A percentile compares a stretch with the other conserved stretches of the same genome.
phyloP scores from a whole-genome alignment of 2,329 filamentous ascomycete genomes.

The Fusarium phyllophilum region DNA sequence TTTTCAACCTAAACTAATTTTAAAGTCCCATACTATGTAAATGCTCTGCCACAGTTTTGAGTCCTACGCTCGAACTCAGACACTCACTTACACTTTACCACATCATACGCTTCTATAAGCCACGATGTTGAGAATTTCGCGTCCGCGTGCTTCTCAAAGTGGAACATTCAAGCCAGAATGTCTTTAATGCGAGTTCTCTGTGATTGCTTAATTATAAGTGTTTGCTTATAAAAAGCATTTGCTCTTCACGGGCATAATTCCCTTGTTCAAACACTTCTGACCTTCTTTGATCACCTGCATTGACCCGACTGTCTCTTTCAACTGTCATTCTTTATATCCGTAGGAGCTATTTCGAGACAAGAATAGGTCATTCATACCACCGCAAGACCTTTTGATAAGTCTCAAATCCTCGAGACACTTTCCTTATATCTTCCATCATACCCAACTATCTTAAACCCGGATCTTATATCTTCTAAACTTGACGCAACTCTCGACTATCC shows the following conservation, averaged over 20 bases:
- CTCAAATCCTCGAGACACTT: conserved; percentile 13
- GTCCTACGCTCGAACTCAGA: conserved; percentile 19
- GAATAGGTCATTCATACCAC: conserved; percentile 35
- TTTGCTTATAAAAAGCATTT: conserved; percentile 18
- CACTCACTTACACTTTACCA: conserved; percentile 30
- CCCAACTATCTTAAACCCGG: conserved; percentile 1
- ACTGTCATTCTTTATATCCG: conserved; percentile 37
- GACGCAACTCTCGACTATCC: neutral
- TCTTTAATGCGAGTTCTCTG: neutral
- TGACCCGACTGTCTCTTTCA: conserved; percentile 33
- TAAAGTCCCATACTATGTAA: conserved; percentile 2
- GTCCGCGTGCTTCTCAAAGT: conserved; percentile 22
- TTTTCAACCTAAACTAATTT: conserved; percentile 4
- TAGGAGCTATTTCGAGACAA: conserved; percentile 36
- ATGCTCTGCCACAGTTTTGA: conserved; percentile 26
- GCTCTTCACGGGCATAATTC: neutral
- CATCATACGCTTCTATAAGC: conserved; percentile 33
- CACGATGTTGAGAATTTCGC: conserved; percentile 19
- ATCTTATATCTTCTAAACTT: neutral
- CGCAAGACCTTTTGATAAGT: neutral
- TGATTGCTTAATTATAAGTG: neutral
- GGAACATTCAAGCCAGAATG: neutral
- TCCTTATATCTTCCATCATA: conserved; percentile 15
- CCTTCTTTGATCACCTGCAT: conserved; percentile 46
- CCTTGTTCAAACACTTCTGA: conserved; percentile 31